A percentile compares a stretch with the other conserved stretches of the same genome.
Conservation (phyloP, 768 basidiomycete species). For the Rhodotorula paludigena region DNA sequence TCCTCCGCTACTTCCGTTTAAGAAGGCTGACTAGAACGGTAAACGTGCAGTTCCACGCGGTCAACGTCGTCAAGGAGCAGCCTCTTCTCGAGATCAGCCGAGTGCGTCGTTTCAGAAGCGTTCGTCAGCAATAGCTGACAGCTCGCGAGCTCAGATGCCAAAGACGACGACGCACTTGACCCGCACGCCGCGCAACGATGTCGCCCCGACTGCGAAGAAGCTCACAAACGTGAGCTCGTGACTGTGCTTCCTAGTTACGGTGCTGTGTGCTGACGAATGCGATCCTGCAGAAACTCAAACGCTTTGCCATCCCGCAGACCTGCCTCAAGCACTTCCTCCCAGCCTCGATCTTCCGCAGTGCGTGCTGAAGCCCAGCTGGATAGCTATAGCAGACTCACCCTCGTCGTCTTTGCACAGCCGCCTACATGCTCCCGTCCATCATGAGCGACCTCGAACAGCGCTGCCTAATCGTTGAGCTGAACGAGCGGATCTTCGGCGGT, state of each 20-base stretch:
- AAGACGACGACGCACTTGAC: conserved; percentile 6
- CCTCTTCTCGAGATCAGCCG: conserved; percentile 66
- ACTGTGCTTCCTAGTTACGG: too few species aligned
- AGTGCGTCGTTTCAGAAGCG: conserved; percentile 47
- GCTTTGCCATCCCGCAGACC: conserved; percentile 47
- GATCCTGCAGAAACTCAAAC: conserved; percentile 52
- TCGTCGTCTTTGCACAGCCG: conserved; percentile 63
- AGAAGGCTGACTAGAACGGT: too few species aligned
- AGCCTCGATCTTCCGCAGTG: conserved; percentile 54
- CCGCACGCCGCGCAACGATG: conserved; percentile 1
- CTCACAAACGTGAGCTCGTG: neutral
- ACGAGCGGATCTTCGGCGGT: conserved; percentile 62
- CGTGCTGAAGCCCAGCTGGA: neutral
- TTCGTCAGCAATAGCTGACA: too few species aligned
- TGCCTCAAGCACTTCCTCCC: conserved; percentile 63
- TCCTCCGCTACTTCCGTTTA: too few species aligned
- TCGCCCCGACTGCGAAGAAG: conserved; percentile 5
- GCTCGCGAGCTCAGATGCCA: conserved; percentile 55
- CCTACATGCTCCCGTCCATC: conserved; percentile 68
- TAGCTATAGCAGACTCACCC: conserved; percentile 42
- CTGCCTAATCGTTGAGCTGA: conserved; percentile 71
- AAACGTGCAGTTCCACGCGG: conserved; percentile 12
- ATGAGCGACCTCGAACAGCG: conserved; percentile 66
- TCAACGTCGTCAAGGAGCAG: conserved; percentile 55
- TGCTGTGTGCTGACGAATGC: neutral